These are phyloP conservation scores for Arctium minus DNA, from an alignment of 129 eudicot species.

Conservation along the genomic window DNA sequence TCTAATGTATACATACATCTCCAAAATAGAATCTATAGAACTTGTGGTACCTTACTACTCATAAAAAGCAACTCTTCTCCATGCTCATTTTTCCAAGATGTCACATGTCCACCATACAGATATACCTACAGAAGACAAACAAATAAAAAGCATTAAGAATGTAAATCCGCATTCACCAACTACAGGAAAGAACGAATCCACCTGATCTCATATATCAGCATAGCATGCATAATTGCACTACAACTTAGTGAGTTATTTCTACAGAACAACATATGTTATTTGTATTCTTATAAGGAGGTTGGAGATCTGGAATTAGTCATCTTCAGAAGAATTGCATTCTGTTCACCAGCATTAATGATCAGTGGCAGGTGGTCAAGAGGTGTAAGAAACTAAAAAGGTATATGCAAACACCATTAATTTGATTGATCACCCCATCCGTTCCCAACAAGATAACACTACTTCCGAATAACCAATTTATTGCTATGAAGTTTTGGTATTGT, in stretches of 20 bases:
- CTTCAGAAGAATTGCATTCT: background rate
- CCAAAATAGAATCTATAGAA: background rate
- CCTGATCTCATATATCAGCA: background rate
- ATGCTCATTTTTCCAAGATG: constrained; percentile 89
- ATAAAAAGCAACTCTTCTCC: constrained; percentile 86
- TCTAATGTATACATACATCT: background rate
- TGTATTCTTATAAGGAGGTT: background rate
- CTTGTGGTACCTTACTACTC: constrained; percentile 64
- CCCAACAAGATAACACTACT: background rate
- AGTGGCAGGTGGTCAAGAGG: background rate
- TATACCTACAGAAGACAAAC: constrained; percentile 46
- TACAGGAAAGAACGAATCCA: background rate
- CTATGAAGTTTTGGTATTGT: background rate
- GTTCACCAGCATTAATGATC: background rate
- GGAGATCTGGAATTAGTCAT: background rate
- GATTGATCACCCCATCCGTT: background rate
- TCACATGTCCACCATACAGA: constrained; percentile 85
- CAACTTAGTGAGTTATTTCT: background rate
- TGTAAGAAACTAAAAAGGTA: background rate
- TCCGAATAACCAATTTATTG: background rate
- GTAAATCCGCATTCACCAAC: background rate
- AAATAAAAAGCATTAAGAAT: background rate
- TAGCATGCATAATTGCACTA: background rate
- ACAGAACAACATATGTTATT: background rate
- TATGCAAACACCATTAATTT: background rate